Evolutionary conservation across 129 eudicot species (phyloP), one percentile per base, ranked within the genome.

Genomic region (Pseudognaphalium luteoalbum): DNA sequence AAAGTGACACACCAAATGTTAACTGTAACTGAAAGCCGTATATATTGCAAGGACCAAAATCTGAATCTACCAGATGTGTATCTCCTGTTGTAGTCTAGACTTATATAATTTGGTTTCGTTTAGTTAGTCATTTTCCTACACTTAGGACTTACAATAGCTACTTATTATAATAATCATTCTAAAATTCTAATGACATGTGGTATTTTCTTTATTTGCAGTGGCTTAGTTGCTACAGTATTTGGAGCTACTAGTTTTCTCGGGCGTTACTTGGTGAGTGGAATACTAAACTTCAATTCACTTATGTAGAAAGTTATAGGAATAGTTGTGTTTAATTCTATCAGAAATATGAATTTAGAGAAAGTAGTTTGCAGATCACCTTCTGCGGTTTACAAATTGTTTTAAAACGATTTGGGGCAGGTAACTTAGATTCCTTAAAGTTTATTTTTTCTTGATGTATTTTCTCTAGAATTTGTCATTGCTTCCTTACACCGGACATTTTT

Each of bases 191-290:
- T 80, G 62, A 2, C 32, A n/a, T n/a, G 76, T 20, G 42, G 28
- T 50, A 51, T 50, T 3, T 62, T 74, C 39, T 41, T 59, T 54
- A 12, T 65, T 76, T 25, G 76, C 93, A 94, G 98, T 84, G 98
- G 98, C 66, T 89, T 94, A 81, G 83, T 94, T 73, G 96, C 98
- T 66, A 80, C 98, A 20, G 98, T 94, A 25, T 94, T 94, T 78
- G 98, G 98, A 77, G 93, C 98, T 17, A 94, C 98, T 50, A 97
- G 98, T 63, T 94, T 94, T 80, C 96, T 94, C 47, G 98, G 98
- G 30, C 91, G 98, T 63, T 94, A 94, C 76, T 75, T 94, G 77
- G 98, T 94, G 82, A 80, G 93, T 72, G 98, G 98, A 25, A 25
- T 25, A 25, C 28, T 25, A 25, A 25, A 25, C 28, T 25, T 25